phyloP scores from a whole-genome alignment of 352 stramenopile species.

The Phytopythium chamaehyphon region DNA sequence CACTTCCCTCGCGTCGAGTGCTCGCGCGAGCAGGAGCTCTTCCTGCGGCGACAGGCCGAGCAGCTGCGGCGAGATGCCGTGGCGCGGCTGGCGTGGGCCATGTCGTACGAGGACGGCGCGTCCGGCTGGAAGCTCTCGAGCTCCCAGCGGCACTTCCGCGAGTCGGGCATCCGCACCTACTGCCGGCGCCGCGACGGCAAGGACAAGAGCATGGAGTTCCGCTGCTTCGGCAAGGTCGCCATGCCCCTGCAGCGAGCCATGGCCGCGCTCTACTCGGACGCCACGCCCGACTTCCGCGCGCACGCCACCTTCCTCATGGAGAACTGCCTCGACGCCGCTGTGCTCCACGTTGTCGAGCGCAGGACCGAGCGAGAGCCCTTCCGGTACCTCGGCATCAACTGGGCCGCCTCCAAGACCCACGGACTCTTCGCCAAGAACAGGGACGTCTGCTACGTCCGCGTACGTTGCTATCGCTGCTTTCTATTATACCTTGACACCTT shows the following conservation, averaged over 20 bases:
- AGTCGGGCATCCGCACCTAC: slow-evolving; percentile 61
- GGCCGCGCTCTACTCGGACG: slow-evolving; percentile 56
- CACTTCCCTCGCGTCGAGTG: slow-evolving; percentile 41
- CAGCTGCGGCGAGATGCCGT: slow-evolving; percentile 33
- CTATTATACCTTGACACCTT: neutral
- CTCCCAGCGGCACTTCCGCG: slow-evolving; percentile 62
- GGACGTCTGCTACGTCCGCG: slow-evolving; percentile 55
- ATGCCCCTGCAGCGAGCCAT: slow-evolving; percentile 47
- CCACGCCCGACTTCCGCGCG: slow-evolving; percentile 48
- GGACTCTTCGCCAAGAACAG: slow-evolving; percentile 57
- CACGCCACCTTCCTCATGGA: slow-evolving; percentile 55
- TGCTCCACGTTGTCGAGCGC: slow-evolving; percentile 47
- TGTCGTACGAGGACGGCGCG: slow-evolving; percentile 52
- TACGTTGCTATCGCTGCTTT: slow-evolving; percentile 8
- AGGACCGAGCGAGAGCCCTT: slow-evolving; percentile 34
- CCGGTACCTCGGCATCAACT: slow-evolving; percentile 69
- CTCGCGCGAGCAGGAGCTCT: slow-evolving; percentile 33
- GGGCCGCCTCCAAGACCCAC: slow-evolving; percentile 36
- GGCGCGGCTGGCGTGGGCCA: slow-evolving; percentile 44
- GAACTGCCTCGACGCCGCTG: slow-evolving; percentile 51
- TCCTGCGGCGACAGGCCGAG: slow-evolving; percentile 28
- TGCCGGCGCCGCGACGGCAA: slow-evolving; percentile 32
- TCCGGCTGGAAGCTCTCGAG: slow-evolving; percentile 68
- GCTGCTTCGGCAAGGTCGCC: slow-evolving; percentile 52
- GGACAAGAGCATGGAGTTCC: slow-evolving; percentile 49